Conservation (phyloP, 2,329 filamentous ascomycete species). For the Botrytis fragariae region DNA sequence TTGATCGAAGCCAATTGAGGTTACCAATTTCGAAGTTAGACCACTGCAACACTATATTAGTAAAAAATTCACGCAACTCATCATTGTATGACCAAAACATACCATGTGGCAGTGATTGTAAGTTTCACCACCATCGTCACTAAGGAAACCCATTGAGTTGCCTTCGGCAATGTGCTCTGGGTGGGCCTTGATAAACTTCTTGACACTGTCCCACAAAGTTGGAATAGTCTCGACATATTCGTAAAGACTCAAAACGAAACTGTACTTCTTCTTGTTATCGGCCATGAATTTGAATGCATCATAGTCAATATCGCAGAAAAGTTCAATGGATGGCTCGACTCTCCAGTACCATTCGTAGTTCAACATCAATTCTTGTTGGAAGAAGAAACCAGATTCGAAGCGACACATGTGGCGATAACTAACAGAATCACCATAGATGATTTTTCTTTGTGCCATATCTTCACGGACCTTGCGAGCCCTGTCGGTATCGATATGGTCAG, state of each 20-base stretch:
- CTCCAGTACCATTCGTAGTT: constrained; percentile 99
- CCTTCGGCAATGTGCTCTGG: constrained; percentile 81
- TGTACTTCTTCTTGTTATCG: constrained; percentile 97
- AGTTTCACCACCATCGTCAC: constrained; percentile 83
- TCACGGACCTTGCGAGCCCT: constrained; percentile 87
- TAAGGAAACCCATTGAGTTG: constrained; percentile 89
- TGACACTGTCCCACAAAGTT: constrained; percentile 91
- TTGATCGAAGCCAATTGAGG: constrained; percentile 86
- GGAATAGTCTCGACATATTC: constrained; percentile 94
- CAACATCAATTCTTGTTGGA: constrained; percentile 87
- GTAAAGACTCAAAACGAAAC: constrained; percentile 91
- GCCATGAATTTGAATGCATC: constrained; percentile 97
- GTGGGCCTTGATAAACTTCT: constrained; percentile 88
- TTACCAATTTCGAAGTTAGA: constrained; percentile 98
- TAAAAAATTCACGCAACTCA: neutral
- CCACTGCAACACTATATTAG: constrained; percentile 59
- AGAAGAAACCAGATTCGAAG: constrained; percentile 99
- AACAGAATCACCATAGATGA: constrained; percentile 96
- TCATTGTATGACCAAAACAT: constrained; percentile 42
- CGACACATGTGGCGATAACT: constrained; percentile 99
- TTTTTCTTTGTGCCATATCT: constrained; percentile 90
- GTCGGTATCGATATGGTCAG: constrained; percentile 91
- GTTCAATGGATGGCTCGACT: constrained; percentile 93
- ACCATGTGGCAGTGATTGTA: constrained; percentile 99
- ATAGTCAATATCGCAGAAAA: constrained; percentile 93